Conservation (phyloP, 352 stramenopile species). For the Phytopythium oedochilum region DNA sequence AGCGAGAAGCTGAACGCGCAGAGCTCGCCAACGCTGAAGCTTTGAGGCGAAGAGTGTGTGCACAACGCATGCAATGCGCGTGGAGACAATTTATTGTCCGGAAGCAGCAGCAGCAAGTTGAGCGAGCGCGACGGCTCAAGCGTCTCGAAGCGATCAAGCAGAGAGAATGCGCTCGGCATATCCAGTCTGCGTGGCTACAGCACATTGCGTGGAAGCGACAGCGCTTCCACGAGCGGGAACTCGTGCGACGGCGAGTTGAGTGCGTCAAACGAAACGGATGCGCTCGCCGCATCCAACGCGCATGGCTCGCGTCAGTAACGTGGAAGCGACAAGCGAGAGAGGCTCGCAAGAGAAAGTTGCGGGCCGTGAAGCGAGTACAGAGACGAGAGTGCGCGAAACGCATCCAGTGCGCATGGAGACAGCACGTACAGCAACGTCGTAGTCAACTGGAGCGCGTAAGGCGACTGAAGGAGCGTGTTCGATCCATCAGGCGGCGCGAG, state of each 20-base stretch:
- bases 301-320: neutral
- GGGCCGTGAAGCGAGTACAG: neutral
- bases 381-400: neutral
- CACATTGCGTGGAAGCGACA: neutral
- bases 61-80: conserved; percentile 1
- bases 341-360: neutral
- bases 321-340: neutral
- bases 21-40: conserved; percentile 7
- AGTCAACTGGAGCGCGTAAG: neutral
- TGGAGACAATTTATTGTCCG: conserved; percentile 3
- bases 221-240: neutral
- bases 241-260: neutral
- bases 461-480: neutral
- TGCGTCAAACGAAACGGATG: neutral
- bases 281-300: conserved; percentile 3
- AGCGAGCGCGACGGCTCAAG: neutral
- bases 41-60: neutral
- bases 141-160: neutral
- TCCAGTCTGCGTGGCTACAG: neutral
- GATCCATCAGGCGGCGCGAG: neutral
- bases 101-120: conserved; percentile 1
- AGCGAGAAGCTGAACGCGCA: neutral
- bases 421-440: neutral
- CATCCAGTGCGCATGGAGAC: neutral
- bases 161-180: neutral